Percentiles rank a stretch among this genome's conserved stretches.
Evolutionary conservation across 495 filamentous ascomycete species (phyloP).

Genomic region (Hypomontagnella monticulosa): DNA sequence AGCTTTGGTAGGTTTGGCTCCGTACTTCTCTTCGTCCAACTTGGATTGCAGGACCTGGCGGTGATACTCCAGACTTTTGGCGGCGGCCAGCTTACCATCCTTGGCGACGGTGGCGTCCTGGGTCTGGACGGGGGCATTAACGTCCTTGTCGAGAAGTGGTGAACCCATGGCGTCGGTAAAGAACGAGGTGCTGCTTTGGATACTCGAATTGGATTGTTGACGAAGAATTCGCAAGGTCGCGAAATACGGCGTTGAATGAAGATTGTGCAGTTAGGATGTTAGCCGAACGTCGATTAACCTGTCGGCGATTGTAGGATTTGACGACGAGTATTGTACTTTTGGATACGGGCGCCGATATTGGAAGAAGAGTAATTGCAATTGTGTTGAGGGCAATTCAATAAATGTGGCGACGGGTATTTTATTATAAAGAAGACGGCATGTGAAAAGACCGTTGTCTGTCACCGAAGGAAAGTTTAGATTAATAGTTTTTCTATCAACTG

Average conservation of each 20-base stretch:
- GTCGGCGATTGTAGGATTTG: constrained; percentile 2
- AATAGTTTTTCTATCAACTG: no score
- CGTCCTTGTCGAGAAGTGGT: constrained; percentile 66
- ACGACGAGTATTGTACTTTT: no score
- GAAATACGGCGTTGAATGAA: not conserved
- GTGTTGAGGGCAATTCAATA: no score
- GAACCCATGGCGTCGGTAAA: constrained; percentile 38
- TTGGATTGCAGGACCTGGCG: constrained; percentile 78
- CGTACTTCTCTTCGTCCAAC: constrained; percentile 74
- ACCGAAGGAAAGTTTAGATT: not conserved
- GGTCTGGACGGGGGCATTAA: constrained; percentile 59
- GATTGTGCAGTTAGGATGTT: not conserved
- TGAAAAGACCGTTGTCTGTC: constrained; percentile 10
- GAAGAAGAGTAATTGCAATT: no score
- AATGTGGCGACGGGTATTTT: no score
- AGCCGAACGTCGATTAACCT: not conserved
- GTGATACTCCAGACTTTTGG: constrained; percentile 80
- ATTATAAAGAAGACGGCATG: constrained; percentile 17
- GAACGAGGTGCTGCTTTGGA: not conserved
- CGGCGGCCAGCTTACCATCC: constrained; percentile 51
- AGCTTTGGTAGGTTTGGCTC: constrained; percentile 21
- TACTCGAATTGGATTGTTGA: not conserved
- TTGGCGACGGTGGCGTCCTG: constrained; percentile 39
- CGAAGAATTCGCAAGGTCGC: not conserved
- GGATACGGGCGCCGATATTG: no score